Percentiles rank a stretch among this genome's conserved stretches.
These are phyloP conservation scores for Lasiosphaeria miniovina DNA, from an alignment of 495 filamentous ascomycete species.

Conservation along the genomic window DNA sequence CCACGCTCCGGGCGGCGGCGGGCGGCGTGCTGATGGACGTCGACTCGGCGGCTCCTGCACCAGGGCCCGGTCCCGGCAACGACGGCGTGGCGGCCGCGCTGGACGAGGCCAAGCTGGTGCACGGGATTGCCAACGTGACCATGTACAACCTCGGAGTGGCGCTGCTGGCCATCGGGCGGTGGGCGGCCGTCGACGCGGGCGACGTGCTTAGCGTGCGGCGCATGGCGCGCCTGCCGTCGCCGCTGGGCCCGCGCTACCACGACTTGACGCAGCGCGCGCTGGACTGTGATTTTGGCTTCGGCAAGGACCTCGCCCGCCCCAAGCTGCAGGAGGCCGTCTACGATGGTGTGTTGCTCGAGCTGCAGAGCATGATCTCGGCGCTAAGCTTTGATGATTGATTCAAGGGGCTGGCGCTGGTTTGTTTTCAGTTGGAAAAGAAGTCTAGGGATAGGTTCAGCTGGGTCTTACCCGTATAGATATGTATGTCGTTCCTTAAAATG, in stretches of 20 bases:
- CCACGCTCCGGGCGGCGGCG: not conserved
- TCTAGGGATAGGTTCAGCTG: too few species aligned
- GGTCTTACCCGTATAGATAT: too few species aligned
- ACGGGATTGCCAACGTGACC: constrained; percentile 25
- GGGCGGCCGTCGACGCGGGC: constrained; percentile 13
- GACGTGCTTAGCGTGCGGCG: constrained; percentile 11
- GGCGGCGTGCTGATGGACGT: constrained; percentile 3
- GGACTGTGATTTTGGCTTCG: constrained; percentile 21
- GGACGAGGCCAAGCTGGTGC: constrained; percentile 16
- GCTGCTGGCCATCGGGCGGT: constrained; percentile 26
- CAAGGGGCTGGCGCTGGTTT: not conserved
- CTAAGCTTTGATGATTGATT: constrained; percentile 7
- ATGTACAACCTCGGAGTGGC: constrained; percentile 26
- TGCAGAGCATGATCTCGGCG: constrained; percentile 17
- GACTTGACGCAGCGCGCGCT: constrained; percentile 11
- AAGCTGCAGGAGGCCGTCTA: constrained; percentile 19
- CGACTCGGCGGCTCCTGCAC: too few species aligned
- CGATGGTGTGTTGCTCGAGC: constrained; percentile 13
- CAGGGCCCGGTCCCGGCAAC: too few species aligned
- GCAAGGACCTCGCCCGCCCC: constrained; percentile 13
- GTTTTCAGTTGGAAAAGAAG: too few species aligned
- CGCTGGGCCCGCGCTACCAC: constrained; percentile 13
- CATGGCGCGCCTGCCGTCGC: constrained; percentile 4
- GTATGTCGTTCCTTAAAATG: too few species aligned
- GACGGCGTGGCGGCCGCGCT: constrained; percentile 1